Evolutionary conservation across 352 stramenopile species (phyloP).

Genomic region (Paralagenidium karlingii): DNA sequence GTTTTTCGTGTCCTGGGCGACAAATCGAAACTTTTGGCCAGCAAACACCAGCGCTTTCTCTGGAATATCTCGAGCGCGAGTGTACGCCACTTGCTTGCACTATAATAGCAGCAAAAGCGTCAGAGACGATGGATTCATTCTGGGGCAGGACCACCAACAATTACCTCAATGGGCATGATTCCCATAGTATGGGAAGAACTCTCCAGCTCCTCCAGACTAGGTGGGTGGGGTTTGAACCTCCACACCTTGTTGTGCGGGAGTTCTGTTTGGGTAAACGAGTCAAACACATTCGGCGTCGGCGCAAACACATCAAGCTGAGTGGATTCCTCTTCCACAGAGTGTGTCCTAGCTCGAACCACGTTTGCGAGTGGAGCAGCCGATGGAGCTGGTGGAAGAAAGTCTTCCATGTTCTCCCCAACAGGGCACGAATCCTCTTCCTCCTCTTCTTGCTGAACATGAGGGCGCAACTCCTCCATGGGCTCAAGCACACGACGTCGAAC

Average conservation of each 20-base stretch:
- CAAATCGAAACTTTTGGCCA: constrained; percentile 56
- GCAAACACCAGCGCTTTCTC: constrained; percentile 64
- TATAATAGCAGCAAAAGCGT: no score
- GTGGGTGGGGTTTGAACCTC: constrained; percentile 27
- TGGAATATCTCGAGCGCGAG: constrained; percentile 36
- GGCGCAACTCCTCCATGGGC: constrained; percentile 6
- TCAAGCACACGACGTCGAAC: constrained; percentile 8
- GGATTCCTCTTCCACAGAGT: background rate
- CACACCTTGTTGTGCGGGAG: constrained; percentile 15
- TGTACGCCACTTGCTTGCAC: constrained; percentile 47
- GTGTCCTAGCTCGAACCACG: no score
- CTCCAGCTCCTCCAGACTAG: constrained; percentile 24
- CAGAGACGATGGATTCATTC: background rate
- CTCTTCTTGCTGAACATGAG: background rate
- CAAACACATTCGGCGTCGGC: background rate
- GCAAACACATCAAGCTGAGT: background rate
- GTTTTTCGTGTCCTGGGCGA: constrained; percentile 14
- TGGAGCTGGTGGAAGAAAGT: constrained; percentile 37
- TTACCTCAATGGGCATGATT: constrained; percentile 28
- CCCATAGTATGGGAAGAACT: constrained; percentile 25
- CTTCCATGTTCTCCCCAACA: constrained; percentile 38
- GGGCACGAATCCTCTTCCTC: constrained; percentile 19
- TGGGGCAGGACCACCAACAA: background rate
- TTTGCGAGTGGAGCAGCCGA: no score
- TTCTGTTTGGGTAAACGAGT: background rate